Percentiles rank a stretch among this genome's conserved stretches.
Conservation (phyloP, 2,329 filamentous ascomycete species). For the Epichloe coenophiala region DNA sequence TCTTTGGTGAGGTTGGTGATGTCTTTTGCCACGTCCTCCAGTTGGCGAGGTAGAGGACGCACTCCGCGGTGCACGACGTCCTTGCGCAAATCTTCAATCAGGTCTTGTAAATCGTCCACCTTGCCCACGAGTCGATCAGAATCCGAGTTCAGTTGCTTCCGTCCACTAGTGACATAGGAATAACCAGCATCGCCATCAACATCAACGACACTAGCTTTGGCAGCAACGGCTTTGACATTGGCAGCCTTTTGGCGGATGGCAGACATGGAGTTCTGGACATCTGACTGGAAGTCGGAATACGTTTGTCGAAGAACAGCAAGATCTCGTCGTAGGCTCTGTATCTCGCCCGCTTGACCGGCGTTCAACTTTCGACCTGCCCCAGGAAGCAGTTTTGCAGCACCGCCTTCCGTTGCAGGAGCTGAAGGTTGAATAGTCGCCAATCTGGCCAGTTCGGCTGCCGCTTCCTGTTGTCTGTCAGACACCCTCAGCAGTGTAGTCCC, state of each 20-base stretch:
- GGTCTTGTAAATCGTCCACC: constrained; percentile 93
- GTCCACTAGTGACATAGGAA: constrained; percentile 71
- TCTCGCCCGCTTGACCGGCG: constrained; percentile 56
- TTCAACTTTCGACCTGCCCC: constrained; percentile 32
- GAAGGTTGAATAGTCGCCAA: constrained; percentile 34
- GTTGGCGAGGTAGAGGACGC: constrained; percentile 75
- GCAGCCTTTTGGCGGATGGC: constrained; percentile 68
- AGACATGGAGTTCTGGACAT: constrained; percentile 79
- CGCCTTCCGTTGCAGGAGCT: constrained; percentile 28
- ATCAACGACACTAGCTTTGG: constrained; percentile 56
- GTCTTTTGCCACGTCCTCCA: constrained; percentile 81
- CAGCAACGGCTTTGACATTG: constrained; percentile 63
- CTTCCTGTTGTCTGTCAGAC: constrained; percentile 80
- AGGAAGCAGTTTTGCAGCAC: constrained; percentile 17
- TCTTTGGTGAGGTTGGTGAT: constrained; percentile 70
- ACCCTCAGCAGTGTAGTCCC: constrained; percentile 70
- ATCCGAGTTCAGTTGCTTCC: constrained; percentile 74
- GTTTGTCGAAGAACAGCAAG: constrained; percentile 86
- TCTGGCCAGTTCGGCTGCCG: constrained; percentile 70
- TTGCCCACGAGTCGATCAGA: constrained; percentile 82
- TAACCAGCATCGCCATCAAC: constrained; percentile 70
- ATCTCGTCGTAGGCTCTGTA: constrained; percentile 74
- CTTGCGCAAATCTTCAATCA: constrained; percentile 92
- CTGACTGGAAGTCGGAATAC: constrained; percentile 79
- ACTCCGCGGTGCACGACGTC: constrained; percentile 91